These are phyloP conservation scores for Purpureocillium takamizusanense DNA, from an alignment of 2,329 filamentous ascomycete species.

Conservation along the genomic window DNA sequence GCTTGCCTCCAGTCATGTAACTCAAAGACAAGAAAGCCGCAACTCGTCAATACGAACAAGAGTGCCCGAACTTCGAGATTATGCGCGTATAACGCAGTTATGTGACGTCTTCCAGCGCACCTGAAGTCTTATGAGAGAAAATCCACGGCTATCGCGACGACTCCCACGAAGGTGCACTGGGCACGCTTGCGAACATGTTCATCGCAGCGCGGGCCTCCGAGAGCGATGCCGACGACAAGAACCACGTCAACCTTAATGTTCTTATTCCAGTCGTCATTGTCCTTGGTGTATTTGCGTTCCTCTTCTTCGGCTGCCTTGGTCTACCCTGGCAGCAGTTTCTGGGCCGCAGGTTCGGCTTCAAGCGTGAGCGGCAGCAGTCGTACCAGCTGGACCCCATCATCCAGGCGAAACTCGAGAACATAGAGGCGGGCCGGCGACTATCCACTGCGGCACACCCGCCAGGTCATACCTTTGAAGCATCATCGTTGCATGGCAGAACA, in stretches of 20 bases:
- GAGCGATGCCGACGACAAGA: neutral
- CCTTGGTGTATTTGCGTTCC: neutral
- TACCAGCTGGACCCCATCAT: neutral
- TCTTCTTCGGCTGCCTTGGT: neutral
- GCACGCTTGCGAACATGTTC: neutral
- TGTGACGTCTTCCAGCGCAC: too few species aligned
- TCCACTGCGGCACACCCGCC: neutral
- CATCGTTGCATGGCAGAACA: neutral
- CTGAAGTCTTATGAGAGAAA: too few species aligned
- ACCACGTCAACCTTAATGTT: neutral
- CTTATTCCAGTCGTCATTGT: neutral
- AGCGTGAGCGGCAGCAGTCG: neutral
- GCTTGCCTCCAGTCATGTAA: too few species aligned
- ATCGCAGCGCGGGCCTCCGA: neutral
- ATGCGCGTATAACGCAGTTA: too few species aligned
- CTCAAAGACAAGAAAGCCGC: too few species aligned
- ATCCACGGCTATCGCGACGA: too few species aligned
- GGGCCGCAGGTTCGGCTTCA: neutral
- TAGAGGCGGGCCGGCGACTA: neutral
- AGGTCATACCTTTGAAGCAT: neutral
- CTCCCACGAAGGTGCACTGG: too few species aligned
- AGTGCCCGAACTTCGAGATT: too few species aligned
- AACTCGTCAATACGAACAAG: too few species aligned
- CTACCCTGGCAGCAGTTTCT: neutral
- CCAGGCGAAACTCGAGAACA: neutral